Conservation (phyloP, 805 yeast species). For the Pichia exigua region DNA sequence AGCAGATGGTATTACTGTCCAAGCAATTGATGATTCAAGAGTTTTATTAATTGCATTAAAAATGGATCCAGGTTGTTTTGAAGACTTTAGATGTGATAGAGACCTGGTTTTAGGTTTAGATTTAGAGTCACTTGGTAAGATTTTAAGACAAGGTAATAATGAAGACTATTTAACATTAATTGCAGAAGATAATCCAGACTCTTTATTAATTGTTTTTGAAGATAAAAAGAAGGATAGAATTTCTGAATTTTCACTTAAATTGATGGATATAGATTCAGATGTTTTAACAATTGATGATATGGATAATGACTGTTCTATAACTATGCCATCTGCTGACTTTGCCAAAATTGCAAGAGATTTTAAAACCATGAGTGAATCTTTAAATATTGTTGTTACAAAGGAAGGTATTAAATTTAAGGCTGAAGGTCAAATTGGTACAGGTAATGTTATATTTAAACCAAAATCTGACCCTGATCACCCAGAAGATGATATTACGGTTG, state of each 20-base stretch:
- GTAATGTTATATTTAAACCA: constrained; percentile 81
- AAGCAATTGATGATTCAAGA: constrained; percentile 97
- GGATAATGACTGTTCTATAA: constrained; percentile 79
- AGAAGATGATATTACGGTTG: constrained; percentile 65
- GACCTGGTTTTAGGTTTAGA: constrained; percentile 89
- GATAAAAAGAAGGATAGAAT: constrained; percentile 86
- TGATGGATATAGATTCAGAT: constrained; percentile 96
- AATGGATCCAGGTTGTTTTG: constrained; percentile 82
- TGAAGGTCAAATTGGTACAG: constrained; percentile 88
- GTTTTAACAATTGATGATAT: constrained; percentile 89
- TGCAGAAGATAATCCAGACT: constrained; percentile 73
- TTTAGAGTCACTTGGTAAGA: constrained; percentile 77
- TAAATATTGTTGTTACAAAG: constrained; percentile 79
- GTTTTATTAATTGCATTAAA: constrained; percentile 83
- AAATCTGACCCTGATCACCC: constrained; percentile 73
- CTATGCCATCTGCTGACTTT: constrained; percentile 84
- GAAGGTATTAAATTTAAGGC: constrained; percentile 85
- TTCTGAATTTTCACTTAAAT: constrained; percentile 81
- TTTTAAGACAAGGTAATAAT: constrained; percentile 84
- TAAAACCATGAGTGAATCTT: constrained; percentile 77
- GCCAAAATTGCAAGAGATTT: constrained; percentile 86
- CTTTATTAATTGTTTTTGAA: constrained; percentile 75
- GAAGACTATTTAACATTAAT: constrained; percentile 81
- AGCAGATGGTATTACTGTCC: constrained; percentile 79
- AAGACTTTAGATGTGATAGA: constrained; percentile 91